Conservation (phyloP, 805 yeast species). For the Naumovozyma baii region DNA sequence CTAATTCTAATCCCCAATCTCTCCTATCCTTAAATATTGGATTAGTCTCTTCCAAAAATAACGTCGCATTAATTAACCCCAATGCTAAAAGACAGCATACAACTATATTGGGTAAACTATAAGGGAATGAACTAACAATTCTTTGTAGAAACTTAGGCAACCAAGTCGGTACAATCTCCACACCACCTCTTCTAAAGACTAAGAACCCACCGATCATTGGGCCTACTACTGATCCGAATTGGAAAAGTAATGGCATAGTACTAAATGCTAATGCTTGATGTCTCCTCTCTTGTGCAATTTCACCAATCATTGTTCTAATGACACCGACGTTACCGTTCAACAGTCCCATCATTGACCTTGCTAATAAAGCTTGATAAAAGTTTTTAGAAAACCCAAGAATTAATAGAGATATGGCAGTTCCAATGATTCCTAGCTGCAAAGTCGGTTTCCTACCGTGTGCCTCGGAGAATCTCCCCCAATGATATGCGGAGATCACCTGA, state of each 20-base stretch:
- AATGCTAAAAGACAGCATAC: conserved; percentile 32
- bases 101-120: conserved; percentile 44
- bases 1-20: conserved; percentile 39
- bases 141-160: conserved; percentile 15
- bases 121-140: conserved; percentile 36
- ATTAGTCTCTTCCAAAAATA: conserved; percentile 49
- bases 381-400: conserved; percentile 46
- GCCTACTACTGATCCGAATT: conserved; percentile 51
- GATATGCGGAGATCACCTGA: conserved; percentile 47
- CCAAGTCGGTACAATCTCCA: conserved; percentile 16
- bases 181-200: conserved; percentile 35
- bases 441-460: conserved; percentile 48
- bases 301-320: conserved; percentile 54
- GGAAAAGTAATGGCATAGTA: conserved; percentile 52
- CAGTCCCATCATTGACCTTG: conserved; percentile 46
- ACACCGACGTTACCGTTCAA: conserved; percentile 59
- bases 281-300: conserved; percentile 42
- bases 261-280: conserved; percentile 59
- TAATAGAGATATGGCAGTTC: conserved; percentile 40
- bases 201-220: conserved; percentile 49
- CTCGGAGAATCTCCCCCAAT: conserved; percentile 53
- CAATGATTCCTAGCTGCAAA: conserved; percentile 41
- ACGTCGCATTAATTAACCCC: conserved; percentile 33
- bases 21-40: conserved; percentile 30
- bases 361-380: conserved; percentile 42